Percentiles rank a stretch among this genome's conserved stretches.
phyloP scores from a whole-genome alignment of 164 flowering plant genomes.

The Magnolia sinica region DNA sequence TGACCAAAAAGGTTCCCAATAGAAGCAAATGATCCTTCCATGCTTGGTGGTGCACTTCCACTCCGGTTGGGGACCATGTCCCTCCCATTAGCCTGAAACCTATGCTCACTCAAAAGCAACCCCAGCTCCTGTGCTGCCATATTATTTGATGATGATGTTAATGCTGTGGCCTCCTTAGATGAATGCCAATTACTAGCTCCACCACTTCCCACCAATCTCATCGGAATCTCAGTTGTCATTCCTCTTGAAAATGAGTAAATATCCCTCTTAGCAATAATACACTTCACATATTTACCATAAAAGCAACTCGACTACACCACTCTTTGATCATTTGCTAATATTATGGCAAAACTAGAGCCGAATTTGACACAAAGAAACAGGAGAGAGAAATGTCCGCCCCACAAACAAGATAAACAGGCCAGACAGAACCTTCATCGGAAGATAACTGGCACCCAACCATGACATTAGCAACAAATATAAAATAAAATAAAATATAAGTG shows the following conservation, averaged over 20 bases:
- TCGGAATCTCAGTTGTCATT: slow-evolving; percentile 83
- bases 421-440: too few relatives aligned
- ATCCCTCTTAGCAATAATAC: not conserved
- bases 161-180: slow-evolving; percentile 33
- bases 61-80: slow-evolving; percentile 62
- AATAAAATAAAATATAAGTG: too few relatives aligned
- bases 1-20: slow-evolving; percentile 45
- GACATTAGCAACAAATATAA: too few relatives aligned
- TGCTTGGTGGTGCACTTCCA: slow-evolving; percentile 94
- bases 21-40: slow-evolving; percentile 87
- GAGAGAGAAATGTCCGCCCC: too few relatives aligned
- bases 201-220: slow-evolving; percentile 55
- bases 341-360: too few relatives aligned
- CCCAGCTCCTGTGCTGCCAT: slow-evolving; percentile 62
- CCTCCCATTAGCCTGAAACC: slow-evolving; percentile 29
- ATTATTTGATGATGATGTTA: slow-evolving; percentile 32
- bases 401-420: too few relatives aligned
- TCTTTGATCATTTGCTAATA: too few relatives aligned
- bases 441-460: too few relatives aligned
- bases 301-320: too few relatives aligned
- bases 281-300: too few relatives aligned
- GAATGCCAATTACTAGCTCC: slow-evolving; percentile 47
- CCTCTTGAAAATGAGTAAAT: slow-evolving; percentile 1
- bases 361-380: too few relatives aligned
- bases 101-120: slow-evolving; percentile 43